Conservation (phyloP, 225 moss, liverwort and hornwort species). For the Pseudisothecium myosuroides region DNA sequence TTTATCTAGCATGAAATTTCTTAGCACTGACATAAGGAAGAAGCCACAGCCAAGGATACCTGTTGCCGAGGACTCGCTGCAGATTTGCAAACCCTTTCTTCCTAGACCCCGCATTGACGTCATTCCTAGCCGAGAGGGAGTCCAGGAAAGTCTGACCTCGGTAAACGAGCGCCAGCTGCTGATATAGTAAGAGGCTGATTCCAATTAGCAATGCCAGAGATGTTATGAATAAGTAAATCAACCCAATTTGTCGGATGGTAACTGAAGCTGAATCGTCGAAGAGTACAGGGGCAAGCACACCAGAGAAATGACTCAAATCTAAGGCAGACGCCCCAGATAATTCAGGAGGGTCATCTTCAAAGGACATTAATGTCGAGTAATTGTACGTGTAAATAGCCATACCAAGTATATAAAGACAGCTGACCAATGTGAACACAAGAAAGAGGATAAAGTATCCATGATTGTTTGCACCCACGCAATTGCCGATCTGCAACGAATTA, state of each 20-base stretch:
- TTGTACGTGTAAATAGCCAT: constrained; percentile 57
- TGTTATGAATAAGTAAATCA: constrained; percentile 54
- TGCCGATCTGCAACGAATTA: constrained; percentile 52
- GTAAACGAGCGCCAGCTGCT: constrained; percentile 63
- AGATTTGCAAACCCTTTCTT: constrained; percentile 68
- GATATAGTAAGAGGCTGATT: constrained; percentile 59
- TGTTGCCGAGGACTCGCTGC: constrained; percentile 52
- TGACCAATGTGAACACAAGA: constrained; percentile 49
- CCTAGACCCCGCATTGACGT: background rate
- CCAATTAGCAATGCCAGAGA: constrained; percentile 53
- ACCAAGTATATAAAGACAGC: constrained; percentile 55
- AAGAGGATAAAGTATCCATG: constrained; percentile 84
- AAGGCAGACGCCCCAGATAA: background rate
- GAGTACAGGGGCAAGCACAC: background rate
- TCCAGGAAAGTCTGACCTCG: constrained; percentile 69
- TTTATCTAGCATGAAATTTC: constrained; percentile 34
- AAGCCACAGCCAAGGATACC: constrained; percentile 42
- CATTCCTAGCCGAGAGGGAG: constrained; percentile 10
- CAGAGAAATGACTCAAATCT: constrained; percentile 17
- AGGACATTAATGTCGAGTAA: background rate
- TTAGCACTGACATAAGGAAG: constrained; percentile 10
- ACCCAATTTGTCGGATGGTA: constrained; percentile 40
- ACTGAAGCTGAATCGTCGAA: constrained; percentile 13
- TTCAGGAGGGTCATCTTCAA: background rate
- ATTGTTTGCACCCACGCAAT: constrained; percentile 84